Conservation (phyloP, 2,329 filamentous ascomycete species). For the Periconia sp. region DNA sequence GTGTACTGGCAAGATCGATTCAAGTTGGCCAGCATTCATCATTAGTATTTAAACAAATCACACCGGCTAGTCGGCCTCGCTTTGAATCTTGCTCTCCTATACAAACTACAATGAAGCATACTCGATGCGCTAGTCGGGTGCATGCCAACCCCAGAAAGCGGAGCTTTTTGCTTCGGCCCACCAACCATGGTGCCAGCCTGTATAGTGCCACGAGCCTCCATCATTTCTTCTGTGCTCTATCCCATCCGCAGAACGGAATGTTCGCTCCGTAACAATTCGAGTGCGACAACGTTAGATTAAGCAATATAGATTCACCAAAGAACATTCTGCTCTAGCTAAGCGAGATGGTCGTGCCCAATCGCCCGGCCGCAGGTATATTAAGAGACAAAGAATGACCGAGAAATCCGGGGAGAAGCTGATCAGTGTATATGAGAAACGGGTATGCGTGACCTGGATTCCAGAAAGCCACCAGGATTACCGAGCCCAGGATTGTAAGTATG, state of each 20-base stretch:
- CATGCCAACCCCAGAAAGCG: constrained; percentile 12
- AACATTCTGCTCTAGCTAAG: constrained; percentile 26
- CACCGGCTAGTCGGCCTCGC: too few relatives aligned
- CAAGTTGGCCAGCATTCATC: not conserved
- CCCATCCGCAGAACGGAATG: constrained; percentile 17
- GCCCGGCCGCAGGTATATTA: constrained; percentile 18
- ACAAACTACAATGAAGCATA: too few relatives aligned
- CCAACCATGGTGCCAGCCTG: constrained; percentile 19
- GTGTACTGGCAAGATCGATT: not conserved
- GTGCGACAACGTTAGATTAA: constrained; percentile 30
- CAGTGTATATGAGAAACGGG: constrained; percentile 2
- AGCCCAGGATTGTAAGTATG: not conserved
- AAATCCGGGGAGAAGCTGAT: constrained; percentile 3
- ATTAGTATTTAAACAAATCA: constrained; percentile 4
- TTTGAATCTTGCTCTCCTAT: too few relatives aligned
- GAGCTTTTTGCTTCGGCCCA: constrained; percentile 19
- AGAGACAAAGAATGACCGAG: not conserved
- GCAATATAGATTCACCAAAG: constrained; percentile 29
- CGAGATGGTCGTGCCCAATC: constrained; percentile 28
- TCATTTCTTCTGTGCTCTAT: constrained; percentile 2
- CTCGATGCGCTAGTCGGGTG: too few relatives aligned
- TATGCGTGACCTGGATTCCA: constrained; percentile 5
- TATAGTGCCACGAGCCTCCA: constrained; percentile 16
- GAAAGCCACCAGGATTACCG: constrained; percentile 5
- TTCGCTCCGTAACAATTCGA: constrained; percentile 14